Evolutionary conservation across 129 eudicot species (phyloP).

Genomic region (Gnaphalium uliginosum): DNA sequence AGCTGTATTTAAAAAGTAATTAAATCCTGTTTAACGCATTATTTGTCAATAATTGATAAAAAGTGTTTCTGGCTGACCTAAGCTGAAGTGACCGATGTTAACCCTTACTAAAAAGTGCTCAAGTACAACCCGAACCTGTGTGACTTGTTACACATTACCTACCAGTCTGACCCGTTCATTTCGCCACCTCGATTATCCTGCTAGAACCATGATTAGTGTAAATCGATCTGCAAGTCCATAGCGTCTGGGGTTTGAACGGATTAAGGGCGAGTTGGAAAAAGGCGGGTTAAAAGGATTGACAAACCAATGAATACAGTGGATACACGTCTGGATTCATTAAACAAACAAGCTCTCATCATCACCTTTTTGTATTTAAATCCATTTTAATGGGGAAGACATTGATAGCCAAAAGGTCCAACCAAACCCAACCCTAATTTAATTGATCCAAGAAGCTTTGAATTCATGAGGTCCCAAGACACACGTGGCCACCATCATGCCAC

Average conservation of each 20-base stretch:
- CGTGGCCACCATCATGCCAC: constrained; percentile 27
- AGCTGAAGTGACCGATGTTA: neutral
- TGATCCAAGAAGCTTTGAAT: constrained; percentile 8
- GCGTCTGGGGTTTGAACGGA: neutral
- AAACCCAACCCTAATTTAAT: constrained; percentile 16
- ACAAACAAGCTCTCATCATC: neutral
- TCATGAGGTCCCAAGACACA: constrained; percentile 25
- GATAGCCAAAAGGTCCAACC: constrained; percentile 28
- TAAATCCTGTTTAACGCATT: neutral
- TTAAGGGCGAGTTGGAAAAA: neutral
- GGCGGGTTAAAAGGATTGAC: neutral
- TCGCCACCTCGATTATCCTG: neutral
- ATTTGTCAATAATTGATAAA: neutral
- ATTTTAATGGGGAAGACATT: neutral
- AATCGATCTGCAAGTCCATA: neutral
- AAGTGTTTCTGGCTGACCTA: neutral
- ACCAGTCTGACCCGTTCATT: neutral
- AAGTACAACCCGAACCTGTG: neutral
- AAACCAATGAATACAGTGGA: neutral
- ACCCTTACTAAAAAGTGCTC: neutral
- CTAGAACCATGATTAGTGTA: neutral
- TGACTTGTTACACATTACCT: neutral
- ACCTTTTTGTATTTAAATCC: constrained; percentile 35
- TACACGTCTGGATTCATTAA: neutral
- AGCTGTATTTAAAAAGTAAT: neutral